Evolutionary conservation across 2,329 filamentous ascomycete genomes (phyloP).

Genomic region (Trichoderma oligosporum): DNA sequence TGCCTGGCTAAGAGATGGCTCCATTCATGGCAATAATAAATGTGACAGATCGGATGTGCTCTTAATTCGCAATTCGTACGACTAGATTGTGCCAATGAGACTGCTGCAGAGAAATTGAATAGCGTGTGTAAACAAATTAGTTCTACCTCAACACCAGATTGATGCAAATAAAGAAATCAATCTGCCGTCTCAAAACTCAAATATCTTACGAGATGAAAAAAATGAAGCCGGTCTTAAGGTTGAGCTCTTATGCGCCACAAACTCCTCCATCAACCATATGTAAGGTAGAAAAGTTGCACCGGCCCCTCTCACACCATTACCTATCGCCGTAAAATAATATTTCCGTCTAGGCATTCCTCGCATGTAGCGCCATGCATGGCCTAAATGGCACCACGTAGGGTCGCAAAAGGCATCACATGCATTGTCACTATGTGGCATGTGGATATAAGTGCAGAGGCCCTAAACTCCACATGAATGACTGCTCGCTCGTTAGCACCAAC

Average conservation of each 20-base stretch:
- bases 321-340: not conserved
- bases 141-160: not conserved
- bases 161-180: not conserved
- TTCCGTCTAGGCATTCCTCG: slow-evolving; percentile 1
- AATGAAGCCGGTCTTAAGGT: not conserved
- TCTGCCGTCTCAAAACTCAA: not conserved
- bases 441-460: not conserved
- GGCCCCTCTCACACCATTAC: not conserved
- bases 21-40: slow-evolving; percentile 7
- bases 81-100: too few relatives aligned
- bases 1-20: not conserved
- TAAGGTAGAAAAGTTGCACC: not conserved
- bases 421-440: slow-evolving; percentile 8
- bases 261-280: not conserved
- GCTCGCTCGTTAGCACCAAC: not conserved
- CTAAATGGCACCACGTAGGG: slow-evolving; percentile 14
- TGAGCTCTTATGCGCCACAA: not conserved
- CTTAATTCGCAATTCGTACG: too few relatives aligned
- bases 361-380: slow-evolving; percentile 14
- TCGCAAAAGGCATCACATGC: slow-evolving; percentile 19
- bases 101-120: not conserved
- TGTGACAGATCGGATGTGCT: slow-evolving; percentile 10
- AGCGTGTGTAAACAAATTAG: not conserved
- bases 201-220: not conserved
- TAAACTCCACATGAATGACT: not conserved